Percentiles rank a stretch among this genome's conserved stretches.
Evolutionary conservation across 768 basidiomycete genomes (phyloP).

Genomic region (Psilocybe sp.): DNA sequence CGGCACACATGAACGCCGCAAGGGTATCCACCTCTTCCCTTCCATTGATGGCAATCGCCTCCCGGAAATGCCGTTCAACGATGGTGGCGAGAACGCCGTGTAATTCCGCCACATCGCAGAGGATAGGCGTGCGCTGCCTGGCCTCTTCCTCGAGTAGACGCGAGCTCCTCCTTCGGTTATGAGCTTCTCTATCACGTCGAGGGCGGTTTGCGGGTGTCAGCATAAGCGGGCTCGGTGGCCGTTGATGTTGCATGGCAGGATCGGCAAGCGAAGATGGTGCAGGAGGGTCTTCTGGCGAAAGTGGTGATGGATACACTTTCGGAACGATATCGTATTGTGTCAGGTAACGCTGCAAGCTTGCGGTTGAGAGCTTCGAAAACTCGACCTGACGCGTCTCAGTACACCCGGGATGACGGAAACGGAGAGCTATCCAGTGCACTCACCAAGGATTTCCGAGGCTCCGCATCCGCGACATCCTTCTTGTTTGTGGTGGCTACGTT

Average conservation of each 20-base stretch:
- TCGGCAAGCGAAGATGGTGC: slow-evolving; percentile 60
- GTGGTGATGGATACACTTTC: slow-evolving; percentile 65
- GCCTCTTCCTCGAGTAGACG: slow-evolving; percentile 68
- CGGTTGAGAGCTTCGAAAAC: slow-evolving; percentile 66
- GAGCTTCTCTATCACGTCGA: slow-evolving; percentile 61
- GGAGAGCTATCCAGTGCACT: slow-evolving; percentile 16
- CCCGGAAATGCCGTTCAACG: slow-evolving; percentile 72
- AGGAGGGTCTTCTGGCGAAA: slow-evolving; percentile 66
- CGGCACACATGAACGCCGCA: slow-evolving; percentile 74
- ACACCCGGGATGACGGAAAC: slow-evolving; percentile 1
- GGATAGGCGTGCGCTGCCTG: slow-evolving; percentile 54
- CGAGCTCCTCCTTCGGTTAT: slow-evolving; percentile 64
- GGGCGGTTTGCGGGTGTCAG: slow-evolving; percentile 69
- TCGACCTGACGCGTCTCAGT: slow-evolving; percentile 52
- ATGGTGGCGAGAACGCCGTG: slow-evolving; percentile 65
- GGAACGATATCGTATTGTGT: slow-evolving; percentile 73
- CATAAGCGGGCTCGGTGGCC: slow-evolving; percentile 49
- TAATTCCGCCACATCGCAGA: slow-evolving; percentile 69
- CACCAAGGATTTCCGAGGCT: slow-evolving; percentile 40
- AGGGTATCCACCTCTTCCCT: slow-evolving; percentile 81
- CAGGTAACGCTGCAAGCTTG: slow-evolving; percentile 70
- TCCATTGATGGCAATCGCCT: slow-evolving; percentile 44
- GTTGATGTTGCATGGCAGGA: slow-evolving; percentile 40
- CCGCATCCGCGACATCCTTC: slow-evolving; percentile 35
- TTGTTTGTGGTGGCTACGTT: slow-evolving; percentile 24